Evolutionary conservation across 2,329 filamentous ascomycete species (phyloP).

Genomic region (Fusarium acutatum): DNA sequence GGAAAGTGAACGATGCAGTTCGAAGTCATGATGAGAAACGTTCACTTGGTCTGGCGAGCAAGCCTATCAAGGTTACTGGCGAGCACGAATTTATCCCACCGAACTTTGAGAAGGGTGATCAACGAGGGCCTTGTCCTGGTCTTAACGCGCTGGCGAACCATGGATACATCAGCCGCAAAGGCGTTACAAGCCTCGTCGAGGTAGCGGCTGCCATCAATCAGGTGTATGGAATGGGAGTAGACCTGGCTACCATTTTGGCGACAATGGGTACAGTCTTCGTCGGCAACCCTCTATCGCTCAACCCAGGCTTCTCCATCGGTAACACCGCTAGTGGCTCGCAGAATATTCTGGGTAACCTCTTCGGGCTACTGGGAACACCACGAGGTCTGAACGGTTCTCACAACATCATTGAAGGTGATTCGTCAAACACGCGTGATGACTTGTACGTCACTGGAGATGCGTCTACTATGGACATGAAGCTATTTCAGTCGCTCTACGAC

Average conservation of each 20-base stretch:
- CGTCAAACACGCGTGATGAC: constrained; percentile 6
- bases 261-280: constrained; percentile 14
- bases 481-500: constrained; percentile 9
- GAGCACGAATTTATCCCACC: constrained; percentile 41
- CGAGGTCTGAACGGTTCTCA: constrained; percentile 4
- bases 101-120: constrained; percentile 37
- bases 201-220: constrained; percentile 21
- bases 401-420: constrained; percentile 22
- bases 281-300: constrained; percentile 9
- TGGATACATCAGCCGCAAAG: constrained; percentile 42
- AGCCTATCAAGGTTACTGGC: constrained; percentile 15
- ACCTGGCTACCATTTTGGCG: constrained; percentile 1
- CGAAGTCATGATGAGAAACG: background rate
- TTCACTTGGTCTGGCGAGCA: background rate
- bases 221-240: constrained; percentile 11
- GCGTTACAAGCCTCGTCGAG: constrained; percentile 27
- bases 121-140: constrained; percentile 45
- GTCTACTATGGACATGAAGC: background rate
- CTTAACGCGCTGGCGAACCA: constrained; percentile 51
- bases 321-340: background rate
- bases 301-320: constrained; percentile 19
- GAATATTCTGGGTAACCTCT: constrained; percentile 12
- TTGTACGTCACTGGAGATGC: constrained; percentile 19
- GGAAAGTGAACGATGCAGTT: background rate
- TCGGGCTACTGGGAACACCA: constrained; percentile 8